These are phyloP conservation scores for Immersiella caudata DNA, from an alignment of 495 filamentous ascomycete species.

Conservation along the genomic window DNA sequence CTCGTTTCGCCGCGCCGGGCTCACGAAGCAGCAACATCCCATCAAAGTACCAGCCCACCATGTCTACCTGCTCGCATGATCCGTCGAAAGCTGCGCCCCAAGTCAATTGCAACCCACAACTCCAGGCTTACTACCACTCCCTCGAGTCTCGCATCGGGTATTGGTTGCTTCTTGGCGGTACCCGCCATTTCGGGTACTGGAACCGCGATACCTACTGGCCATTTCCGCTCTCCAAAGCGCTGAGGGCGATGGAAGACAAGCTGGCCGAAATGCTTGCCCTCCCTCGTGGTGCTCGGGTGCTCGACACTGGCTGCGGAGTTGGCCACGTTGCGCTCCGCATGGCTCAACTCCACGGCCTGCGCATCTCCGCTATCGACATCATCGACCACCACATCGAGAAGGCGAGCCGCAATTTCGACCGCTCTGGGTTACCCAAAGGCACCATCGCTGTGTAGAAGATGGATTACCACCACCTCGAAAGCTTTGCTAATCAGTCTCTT, in stretches of 20 bases:
- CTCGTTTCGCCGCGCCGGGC: too few relatives aligned
- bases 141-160: constrained; percentile 57
- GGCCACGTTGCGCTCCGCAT: constrained; percentile 54
- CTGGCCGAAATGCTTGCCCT: constrained; percentile 44
- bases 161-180: constrained; percentile 52
- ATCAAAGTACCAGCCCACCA: neutral
- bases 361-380: constrained; percentile 55
- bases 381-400: constrained; percentile 51
- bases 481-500: constrained; percentile 41
- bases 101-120: constrained; percentile 9
- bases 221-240: constrained; percentile 47
- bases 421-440: constrained; percentile 40
- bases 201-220: constrained; percentile 51
- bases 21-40: too few relatives aligned
- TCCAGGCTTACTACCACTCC: constrained; percentile 35
- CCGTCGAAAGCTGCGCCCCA: neutral
- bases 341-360: constrained; percentile 42
- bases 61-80: neutral
- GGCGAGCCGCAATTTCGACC: constrained; percentile 47
- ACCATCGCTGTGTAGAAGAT: constrained; percentile 44
- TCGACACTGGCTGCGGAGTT: constrained; percentile 58
- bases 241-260: constrained; percentile 56
- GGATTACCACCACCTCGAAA: constrained; percentile 59
- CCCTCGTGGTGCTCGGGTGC: constrained; percentile 42
- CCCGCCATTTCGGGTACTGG: constrained; percentile 58